Evolutionary conservation across 1,284 basidiomycete genomes (phyloP), one percentile per base, ranked within the genome.

Genomic region (Puccinia novopanici): DNA sequence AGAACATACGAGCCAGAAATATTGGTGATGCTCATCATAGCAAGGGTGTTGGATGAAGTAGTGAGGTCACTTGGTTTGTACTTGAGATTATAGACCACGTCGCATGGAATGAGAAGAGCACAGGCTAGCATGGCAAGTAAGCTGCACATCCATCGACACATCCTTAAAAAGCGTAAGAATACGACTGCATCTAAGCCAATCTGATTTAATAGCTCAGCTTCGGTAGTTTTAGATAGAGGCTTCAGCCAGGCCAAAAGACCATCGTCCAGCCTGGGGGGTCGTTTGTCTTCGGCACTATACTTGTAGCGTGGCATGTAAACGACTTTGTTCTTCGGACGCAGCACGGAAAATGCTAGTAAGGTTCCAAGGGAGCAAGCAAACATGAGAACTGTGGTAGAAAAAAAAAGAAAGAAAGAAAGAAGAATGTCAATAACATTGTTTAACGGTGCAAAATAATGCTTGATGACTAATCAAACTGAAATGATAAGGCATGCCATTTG

Each of bases 101-200:
- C 80, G 81, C 84, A 82, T 90, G 93, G 93, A 81, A 97, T 89
- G 82, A 98, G 90, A 52, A 94, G 88, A 22, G 88, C 90, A 83
- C 92, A 92, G 61, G 90, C 88, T 72, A 94, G 87, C 73, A 89
- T 72, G 0, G 92, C 90, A 76, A 94, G 88, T 55, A 87, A 86
- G 61, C 89, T 87, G 87, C 95, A 95, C 55, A 93, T 87, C 88
- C 89, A 90, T 37, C 94, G 91, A 84, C 93, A 89, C 88, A 99
- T 91, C 82, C 94, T 91, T 40, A 92, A 89, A 86, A 99, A 98
- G 30, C 95, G 92, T 24, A 99, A 90, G 86, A 93, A 99, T 17
- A 92, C 90, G 72, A 94, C 92, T 0, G 95, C 96, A 85, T 99
- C 97, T 27, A 98, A 90, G 22, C 89, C 96, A 84, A 98, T 89